Conservation (phyloP, 202 grass and related monocot species). For the Zoysia matrella region DNA sequence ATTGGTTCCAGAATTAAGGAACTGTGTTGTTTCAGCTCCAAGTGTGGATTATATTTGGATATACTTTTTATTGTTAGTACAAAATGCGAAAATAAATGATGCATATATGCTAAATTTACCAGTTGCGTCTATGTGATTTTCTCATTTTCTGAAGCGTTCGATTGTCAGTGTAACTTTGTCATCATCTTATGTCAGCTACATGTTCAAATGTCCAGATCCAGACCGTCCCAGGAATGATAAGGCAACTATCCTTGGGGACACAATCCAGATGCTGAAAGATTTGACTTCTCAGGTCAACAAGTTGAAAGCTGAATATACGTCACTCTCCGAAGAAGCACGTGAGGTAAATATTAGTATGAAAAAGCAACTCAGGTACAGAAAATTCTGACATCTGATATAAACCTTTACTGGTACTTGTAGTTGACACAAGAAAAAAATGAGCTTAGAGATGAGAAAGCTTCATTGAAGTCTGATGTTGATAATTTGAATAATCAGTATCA, state of each 20-base stretch:
- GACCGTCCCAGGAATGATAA: slow-evolving; percentile 89
- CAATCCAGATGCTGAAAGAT: slow-evolving; percentile 84
- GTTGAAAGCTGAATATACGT: slow-evolving; percentile 80
- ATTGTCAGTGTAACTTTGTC: slow-evolving; percentile 19
- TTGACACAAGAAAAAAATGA: slow-evolving; percentile 87
- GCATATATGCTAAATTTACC: neutral
- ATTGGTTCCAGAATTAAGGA: neutral
- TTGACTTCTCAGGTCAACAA: slow-evolving; percentile 77
- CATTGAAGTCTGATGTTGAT: slow-evolving; percentile 82
- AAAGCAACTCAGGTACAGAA: slow-evolving; percentile 11
- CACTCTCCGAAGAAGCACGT: slow-evolving; percentile 77
- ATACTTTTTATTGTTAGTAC: slow-evolving; percentile 11
- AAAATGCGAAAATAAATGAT: slow-evolving; percentile 10
- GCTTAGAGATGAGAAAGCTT: slow-evolving; percentile 84
- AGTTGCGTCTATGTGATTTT: slow-evolving; percentile 18
- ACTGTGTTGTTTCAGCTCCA: too few relatives aligned
- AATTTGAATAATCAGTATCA: slow-evolving; percentile 73
- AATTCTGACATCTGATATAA: slow-evolving; percentile 17
- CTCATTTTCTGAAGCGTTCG: neutral
- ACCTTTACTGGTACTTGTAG: slow-evolving; percentile 52
- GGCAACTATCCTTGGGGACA: slow-evolving; percentile 75
- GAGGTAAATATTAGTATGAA: slow-evolving; percentile 65
- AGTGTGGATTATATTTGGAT: neutral
- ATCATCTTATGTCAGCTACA: slow-evolving; percentile 21
- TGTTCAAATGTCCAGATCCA: slow-evolving; percentile 64